These are phyloP conservation scores for Oryza meridionalis DNA, from an alignment of 176 grass and related monocot genomes.

Conservation along the genomic window DNA sequence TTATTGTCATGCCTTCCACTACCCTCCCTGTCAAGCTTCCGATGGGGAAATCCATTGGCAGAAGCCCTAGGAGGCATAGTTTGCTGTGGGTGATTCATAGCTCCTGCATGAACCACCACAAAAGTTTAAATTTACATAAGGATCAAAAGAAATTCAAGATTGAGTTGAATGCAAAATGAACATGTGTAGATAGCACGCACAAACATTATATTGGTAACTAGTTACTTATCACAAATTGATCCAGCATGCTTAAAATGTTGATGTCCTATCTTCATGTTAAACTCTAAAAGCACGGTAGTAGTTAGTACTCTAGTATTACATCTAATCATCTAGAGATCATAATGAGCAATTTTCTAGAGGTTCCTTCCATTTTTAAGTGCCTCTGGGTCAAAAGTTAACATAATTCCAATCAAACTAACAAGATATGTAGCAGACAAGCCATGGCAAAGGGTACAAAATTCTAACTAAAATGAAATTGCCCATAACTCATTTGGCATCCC, in stretches of 20 bases:
- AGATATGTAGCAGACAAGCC: neutral
- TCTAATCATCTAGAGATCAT: neutral
- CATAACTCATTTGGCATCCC: neutral
- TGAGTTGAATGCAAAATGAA: slow-evolving; percentile 4
- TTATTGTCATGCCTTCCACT: slow-evolving; percentile 61
- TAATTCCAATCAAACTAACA: neutral
- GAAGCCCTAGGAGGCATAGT: slow-evolving; percentile 50
- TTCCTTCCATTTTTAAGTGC: neutral
- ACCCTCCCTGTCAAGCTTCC: slow-evolving; percentile 65
- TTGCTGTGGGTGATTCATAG: slow-evolving; percentile 82
- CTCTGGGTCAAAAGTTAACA: neutral
- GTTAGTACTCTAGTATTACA: neutral
- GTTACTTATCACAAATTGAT: neutral
- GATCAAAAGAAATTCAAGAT: neutral
- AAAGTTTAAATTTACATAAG: slow-evolving; percentile 11
- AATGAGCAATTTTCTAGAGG: neutral
- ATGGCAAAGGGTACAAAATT: neutral
- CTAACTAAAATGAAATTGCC: neutral
- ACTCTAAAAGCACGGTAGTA: neutral
- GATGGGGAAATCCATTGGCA: slow-evolving; percentile 60
- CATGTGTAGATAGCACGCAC: neutral
- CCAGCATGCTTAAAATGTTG: neutral
- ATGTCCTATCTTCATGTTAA: neutral
- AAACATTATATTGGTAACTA: neutral
- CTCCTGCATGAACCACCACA: slow-evolving; percentile 41